Evolutionary conservation across 139 green algal species (phyloP), one percentile per base, ranked within the genome.

Genomic region (Chlorella sp.): DNA sequence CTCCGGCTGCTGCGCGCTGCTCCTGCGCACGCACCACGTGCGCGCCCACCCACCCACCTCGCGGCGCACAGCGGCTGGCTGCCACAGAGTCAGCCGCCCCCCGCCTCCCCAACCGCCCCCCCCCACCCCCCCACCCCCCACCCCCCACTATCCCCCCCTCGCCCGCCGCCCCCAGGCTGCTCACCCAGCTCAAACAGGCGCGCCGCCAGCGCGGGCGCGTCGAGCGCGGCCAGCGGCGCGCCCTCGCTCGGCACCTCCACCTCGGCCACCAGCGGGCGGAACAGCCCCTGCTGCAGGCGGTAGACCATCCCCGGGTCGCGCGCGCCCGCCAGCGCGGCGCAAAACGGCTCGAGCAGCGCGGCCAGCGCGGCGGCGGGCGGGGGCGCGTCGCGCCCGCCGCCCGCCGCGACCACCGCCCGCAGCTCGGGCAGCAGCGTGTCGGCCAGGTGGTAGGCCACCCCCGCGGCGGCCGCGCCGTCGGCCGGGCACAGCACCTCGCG

Each of bases 401-500:
- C 63, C 15, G 76, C 67, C 19, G 58, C 63, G 43, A 56, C 25
- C 8, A 43, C 79, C 62, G 15, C 25, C 17, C 43, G 60, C 38
- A 97, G 79, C 83, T 97, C 94, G 0, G 84, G 80, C 43, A 97
- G 33, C 56, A 87, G 89, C 21, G 97, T 45, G 77, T 98, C 94
- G 19, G 79, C 75, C 0, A 97, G 15, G 73, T 97, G 92, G 79
- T 93, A 96, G 0, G 84, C 74, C 41, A 93, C 27, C 8, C 89
- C 91, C 5, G 74, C 50, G 8, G 86, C 84, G 1, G 58, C n/a
- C 42, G 76, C 36, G 38, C 55, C 80, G 48, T 74, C 70, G 8
- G 42, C 40, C 8, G 81, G 74, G 62, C 90, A 42, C 56, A 94
- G n/a, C 8, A 92, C 56, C 35, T 80, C 55, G 14, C 82, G 29